Percentiles rank a stretch among this genome's conserved stretches.
phyloP scores from a whole-genome alignment of 2,329 filamentous ascomycete genomes.

The Colletotrichum eleusines region DNA sequence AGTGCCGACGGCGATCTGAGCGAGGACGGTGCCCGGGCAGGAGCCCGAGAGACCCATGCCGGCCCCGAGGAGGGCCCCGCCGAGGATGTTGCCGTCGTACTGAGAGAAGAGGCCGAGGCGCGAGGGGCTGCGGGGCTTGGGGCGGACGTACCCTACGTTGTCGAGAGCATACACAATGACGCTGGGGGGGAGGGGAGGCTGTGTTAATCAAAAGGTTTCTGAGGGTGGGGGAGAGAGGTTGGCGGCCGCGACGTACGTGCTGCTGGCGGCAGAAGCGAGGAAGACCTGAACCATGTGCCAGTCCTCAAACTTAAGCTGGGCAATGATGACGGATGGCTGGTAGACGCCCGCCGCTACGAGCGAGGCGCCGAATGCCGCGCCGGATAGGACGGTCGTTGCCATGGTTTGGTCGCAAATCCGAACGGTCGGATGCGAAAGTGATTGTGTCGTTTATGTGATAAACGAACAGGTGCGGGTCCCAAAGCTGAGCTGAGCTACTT shows the following conservation, averaged over 20 bases:
- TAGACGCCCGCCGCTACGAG: slow-evolving; percentile 71
- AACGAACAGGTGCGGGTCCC: background rate
- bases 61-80: slow-evolving; percentile 71
- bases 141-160: slow-evolving; percentile 55
- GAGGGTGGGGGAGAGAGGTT: background rate
- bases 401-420: slow-evolving; percentile 14
- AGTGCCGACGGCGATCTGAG: slow-evolving; percentile 68
- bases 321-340: slow-evolving; percentile 68
- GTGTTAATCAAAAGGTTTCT: slow-evolving; percentile 25
- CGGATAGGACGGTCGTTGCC: slow-evolving; percentile 58
- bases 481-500: background rate
- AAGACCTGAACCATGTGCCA: slow-evolving; percentile 77
- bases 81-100: slow-evolving; percentile 75
- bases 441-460: background rate
- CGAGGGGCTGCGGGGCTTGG: slow-evolving; percentile 63
- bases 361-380: slow-evolving; percentile 71
- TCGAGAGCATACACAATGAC: slow-evolving; percentile 61
- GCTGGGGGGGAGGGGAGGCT: slow-evolving; percentile 51
- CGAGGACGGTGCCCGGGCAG: slow-evolving; percentile 74
- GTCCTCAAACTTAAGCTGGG: slow-evolving; percentile 70
- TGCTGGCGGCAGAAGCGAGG: slow-evolving; percentile 70
- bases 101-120: slow-evolving; percentile 63
- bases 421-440: background rate
- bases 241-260: slow-evolving; percentile 62
- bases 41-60: slow-evolving; percentile 76